Percentiles rank a stretch among this genome's conserved stretches.
These are phyloP conservation scores for Gnetum montanum DNA, from an alignment of 75 land plant genomes.

Conservation along the genomic window DNA sequence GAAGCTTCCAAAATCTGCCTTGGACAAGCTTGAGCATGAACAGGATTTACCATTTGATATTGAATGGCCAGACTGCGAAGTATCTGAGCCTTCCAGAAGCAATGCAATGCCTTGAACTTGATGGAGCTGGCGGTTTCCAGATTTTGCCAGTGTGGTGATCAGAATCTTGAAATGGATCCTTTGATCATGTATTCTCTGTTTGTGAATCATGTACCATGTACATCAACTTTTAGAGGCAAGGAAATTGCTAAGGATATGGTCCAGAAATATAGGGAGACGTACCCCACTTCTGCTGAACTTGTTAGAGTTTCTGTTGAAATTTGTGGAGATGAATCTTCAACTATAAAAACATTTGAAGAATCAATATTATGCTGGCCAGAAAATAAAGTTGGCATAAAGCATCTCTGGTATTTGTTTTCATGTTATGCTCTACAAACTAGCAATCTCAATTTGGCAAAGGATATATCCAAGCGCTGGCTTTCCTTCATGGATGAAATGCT, in stretches of 20 bases:
- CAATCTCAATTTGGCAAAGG: slow-evolving; percentile 15
- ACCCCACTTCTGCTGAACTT: slow-evolving; percentile 63
- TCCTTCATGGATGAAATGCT: slow-evolving; percentile 3
- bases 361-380: slow-evolving; percentile 54
- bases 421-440: slow-evolving; percentile 30
- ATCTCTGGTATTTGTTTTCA: slow-evolving; percentile 79
- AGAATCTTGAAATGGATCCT: not conserved
- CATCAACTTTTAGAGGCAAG: slow-evolving; percentile 31
- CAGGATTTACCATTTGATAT: slow-evolving; percentile 45
- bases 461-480: slow-evolving; percentile 37
- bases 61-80: slow-evolving; percentile 45
- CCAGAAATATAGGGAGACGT: slow-evolving; percentile 22
- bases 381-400: slow-evolving; percentile 47
- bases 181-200: slow-evolving; percentile 34
- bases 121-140: slow-evolving; percentile 27
- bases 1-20: slow-evolving; percentile 45
- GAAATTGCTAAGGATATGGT: slow-evolving; percentile 16
- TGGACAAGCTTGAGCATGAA: slow-evolving; percentile 43
- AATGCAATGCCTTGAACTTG: slow-evolving; percentile 25
- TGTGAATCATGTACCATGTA: slow-evolving; percentile 52
- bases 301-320: slow-evolving; percentile 28
- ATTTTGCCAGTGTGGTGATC: slow-evolving; percentile 8
- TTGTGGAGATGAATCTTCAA: slow-evolving; percentile 6
- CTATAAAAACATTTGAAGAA: slow-evolving; percentile 44
- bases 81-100: slow-evolving; percentile 17